Percentiles rank a stretch among this genome's conserved stretches.
Conservation (phyloP, 345 rosid genomes). For the Linum usitatissimum region DNA sequence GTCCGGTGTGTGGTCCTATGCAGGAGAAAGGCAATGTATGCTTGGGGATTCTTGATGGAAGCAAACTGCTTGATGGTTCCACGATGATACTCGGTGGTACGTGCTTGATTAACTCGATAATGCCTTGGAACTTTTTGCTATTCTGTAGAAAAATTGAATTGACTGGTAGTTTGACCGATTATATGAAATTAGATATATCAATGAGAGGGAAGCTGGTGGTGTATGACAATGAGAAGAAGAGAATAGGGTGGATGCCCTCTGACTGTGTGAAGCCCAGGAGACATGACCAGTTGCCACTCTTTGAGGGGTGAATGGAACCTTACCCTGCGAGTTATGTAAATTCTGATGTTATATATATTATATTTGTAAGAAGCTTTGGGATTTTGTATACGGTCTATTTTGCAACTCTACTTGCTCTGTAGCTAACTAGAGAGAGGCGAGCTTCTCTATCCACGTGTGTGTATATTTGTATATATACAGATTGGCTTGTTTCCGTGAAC, state of each 20-base stretch:
- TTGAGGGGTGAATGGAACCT: constrained; percentile 19
- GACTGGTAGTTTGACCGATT: background rate
- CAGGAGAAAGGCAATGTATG: constrained; percentile 79
- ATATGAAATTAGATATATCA: constrained; percentile 44
- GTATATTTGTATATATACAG: too few relatives aligned
- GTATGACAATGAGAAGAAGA: constrained; percentile 60
- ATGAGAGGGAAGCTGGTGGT: constrained; percentile 61
- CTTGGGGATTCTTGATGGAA: constrained; percentile 88
- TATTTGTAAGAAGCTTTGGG: too few relatives aligned
- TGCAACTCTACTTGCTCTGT: too few relatives aligned
- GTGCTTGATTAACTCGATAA: background rate
- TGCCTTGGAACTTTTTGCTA: background rate
- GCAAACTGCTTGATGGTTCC: constrained; percentile 65
- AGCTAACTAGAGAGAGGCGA: too few relatives aligned
- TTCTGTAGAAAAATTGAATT: background rate
- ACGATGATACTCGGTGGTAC: constrained; percentile 80
- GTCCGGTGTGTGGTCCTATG: constrained; percentile 10
- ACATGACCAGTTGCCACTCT: constrained; percentile 25
- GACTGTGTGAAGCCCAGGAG: constrained; percentile 40
- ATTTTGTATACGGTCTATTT: too few relatives aligned
- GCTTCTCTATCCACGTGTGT: too few relatives aligned
- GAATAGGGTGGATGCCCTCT: constrained; percentile 64
- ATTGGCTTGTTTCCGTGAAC: too few relatives aligned
- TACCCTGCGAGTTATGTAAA: too few relatives aligned
- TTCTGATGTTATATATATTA: too few relatives aligned